phyloP scores from a whole-genome alignment of 129 eudicot genomes.

The Artemisia argyi region DNA sequence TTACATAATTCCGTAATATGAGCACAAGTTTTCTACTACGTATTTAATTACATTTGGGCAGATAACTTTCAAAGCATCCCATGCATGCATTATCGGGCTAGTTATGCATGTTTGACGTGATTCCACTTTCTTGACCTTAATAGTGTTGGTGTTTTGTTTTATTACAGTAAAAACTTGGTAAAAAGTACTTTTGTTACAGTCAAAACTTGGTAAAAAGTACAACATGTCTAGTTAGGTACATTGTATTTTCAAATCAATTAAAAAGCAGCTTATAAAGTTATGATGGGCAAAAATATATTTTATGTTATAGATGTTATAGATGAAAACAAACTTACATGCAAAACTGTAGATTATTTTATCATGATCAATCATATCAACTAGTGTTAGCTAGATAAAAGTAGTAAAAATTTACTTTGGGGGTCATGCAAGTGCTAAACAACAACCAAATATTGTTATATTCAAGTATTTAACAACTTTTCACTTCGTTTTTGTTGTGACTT shows the following conservation, averaged over 20 bases:
- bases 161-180: neutral
- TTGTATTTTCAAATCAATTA: constrained; percentile 11
- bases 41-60: neutral
- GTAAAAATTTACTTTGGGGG: no score
- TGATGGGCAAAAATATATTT: neutral
- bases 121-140: neutral
- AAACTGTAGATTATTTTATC: neutral
- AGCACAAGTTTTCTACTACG: constrained; percentile 5
- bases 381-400: constrained; percentile 10
- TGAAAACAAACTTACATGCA: constrained; percentile 8
- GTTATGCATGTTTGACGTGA: neutral
- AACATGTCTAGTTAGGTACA: neutral
- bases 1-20: neutral
- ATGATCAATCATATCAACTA: constrained; percentile 6
- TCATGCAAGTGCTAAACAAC: no score
- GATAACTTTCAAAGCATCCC: neutral
- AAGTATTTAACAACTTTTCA: no score
- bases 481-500: no score
- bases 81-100: neutral
- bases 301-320: constrained; percentile 12
- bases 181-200: neutral
- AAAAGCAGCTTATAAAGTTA: constrained; percentile 18
- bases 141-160: no score
- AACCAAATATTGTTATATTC: no score
- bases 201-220: neutral